These are phyloP conservation scores for Wickerhamiella sergipiensis DNA, from an alignment of 805 yeast species.

Conservation along the genomic window DNA sequence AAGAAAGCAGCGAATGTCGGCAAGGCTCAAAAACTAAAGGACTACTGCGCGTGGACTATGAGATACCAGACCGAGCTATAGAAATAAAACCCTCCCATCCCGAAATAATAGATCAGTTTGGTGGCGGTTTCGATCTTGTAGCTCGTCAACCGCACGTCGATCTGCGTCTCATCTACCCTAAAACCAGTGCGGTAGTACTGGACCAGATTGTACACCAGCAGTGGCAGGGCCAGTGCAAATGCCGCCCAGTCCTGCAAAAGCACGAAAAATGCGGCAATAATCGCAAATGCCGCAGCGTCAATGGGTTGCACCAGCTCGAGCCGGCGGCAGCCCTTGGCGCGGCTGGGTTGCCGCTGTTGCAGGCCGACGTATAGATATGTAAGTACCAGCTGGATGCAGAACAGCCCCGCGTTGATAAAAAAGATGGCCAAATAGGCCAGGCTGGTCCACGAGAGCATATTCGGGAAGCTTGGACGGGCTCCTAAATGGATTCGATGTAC, in stretches of 20 bases:
- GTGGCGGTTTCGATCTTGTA: slow-evolving; percentile 87
- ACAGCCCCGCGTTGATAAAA: slow-evolving; percentile 15
- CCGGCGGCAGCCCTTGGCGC: slow-evolving; percentile 88
- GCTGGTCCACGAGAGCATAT: slow-evolving; percentile 7
- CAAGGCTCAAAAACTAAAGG: too few species aligned
- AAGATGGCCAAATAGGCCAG: slow-evolving; percentile 13
- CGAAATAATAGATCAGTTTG: slow-evolving; percentile 79
- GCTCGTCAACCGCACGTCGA: slow-evolving; percentile 82
- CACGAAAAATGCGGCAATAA: slow-evolving; percentile 55
- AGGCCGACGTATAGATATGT: slow-evolving; percentile 16
- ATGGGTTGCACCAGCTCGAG: slow-evolving; percentile 52
- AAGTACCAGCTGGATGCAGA: slow-evolving; percentile 18
- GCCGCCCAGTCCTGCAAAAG: slow-evolving; percentile 88
- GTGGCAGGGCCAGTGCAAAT: slow-evolving; percentile 68
- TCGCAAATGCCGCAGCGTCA: slow-evolving; percentile 68
- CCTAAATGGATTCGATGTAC: not conserved
- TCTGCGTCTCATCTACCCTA: slow-evolving; percentile 90
- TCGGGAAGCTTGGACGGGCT: not conserved
- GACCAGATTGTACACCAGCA: slow-evolving; percentile 71
- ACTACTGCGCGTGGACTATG: too few species aligned
- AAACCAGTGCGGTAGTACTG: slow-evolving; percentile 70
- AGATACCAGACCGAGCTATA: slow-evolving; percentile 65
- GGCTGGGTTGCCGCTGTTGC: slow-evolving; percentile 88
- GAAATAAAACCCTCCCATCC: slow-evolving; percentile 88
- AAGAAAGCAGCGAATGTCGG: too few species aligned